Percentiles rank a stretch among this genome's conserved stretches.
phyloP scores from a whole-genome alignment of 371 early-diverging fungal genomes.

The Syncephalastrum racemosum region DNA sequence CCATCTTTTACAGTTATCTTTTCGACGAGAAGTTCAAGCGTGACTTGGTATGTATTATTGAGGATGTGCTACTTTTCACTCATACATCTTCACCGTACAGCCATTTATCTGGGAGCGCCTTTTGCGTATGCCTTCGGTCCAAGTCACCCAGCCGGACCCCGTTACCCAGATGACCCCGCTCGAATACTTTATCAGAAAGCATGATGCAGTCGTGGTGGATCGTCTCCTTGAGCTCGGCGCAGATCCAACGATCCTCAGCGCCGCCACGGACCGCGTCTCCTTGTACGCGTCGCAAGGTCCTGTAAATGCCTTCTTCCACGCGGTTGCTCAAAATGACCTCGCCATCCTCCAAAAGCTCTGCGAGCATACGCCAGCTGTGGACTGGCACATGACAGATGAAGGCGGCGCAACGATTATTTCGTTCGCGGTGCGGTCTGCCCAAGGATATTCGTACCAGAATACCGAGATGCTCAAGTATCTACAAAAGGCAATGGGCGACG shows the following conservation, averaged over 20 bases:
- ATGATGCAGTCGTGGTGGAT: slow-evolving; percentile 22
- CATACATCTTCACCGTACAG: too few relatives aligned
- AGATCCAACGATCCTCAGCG: slow-evolving; percentile 39
- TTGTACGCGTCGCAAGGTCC: slow-evolving; percentile 7
- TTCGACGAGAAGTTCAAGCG: slow-evolving; percentile 16
- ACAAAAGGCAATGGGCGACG: neutral
- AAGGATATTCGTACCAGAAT: slow-evolving; percentile 40
- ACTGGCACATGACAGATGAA: slow-evolving; percentile 37
- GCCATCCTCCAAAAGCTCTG: slow-evolving; percentile 17
- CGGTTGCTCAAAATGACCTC: slow-evolving; percentile 34
- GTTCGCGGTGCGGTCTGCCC: slow-evolving; percentile 22
- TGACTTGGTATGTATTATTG: too few relatives aligned
- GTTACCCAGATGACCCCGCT: slow-evolving; percentile 51
- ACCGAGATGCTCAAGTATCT: slow-evolving; percentile 29
- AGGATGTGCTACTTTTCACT: too few relatives aligned
- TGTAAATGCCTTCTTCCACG: slow-evolving; percentile 45
- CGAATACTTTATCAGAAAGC: slow-evolving; percentile 45
- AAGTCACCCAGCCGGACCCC: slow-evolving; percentile 16
- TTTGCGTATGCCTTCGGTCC: too few relatives aligned
- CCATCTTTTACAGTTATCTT: slow-evolving; percentile 45
- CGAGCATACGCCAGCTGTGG: slow-evolving; percentile 8
- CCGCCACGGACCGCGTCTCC: slow-evolving; percentile 11
- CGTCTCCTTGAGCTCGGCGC: slow-evolving; percentile 40
- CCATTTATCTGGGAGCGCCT: too few relatives aligned
- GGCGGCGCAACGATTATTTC: slow-evolving; percentile 38